Evolutionary conservation across 2,329 filamentous ascomycete species (phyloP), one percentile per base, ranked within the genome.

Genomic region (Lasiodiplodia gonubiensis): DNA sequence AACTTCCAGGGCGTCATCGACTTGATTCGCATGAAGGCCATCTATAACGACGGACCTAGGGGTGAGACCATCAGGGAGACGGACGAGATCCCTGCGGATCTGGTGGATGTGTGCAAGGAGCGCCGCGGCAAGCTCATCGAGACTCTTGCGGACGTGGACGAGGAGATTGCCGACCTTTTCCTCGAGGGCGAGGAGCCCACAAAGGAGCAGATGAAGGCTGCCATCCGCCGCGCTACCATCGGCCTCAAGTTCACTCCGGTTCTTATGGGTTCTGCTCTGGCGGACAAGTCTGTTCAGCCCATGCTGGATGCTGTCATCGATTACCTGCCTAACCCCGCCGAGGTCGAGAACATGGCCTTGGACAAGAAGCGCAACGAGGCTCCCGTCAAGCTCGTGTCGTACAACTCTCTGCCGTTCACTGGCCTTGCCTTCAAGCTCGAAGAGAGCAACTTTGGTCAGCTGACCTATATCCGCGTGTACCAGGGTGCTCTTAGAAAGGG

Each of bases 381-480:
- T 59, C 86, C 89, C 2, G 94, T 97, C 69, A 91, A 94, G 78
- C 88, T 99, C 67, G 89, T 97, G 21, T 93, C 94, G 1, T 97
- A 98, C 84, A 95, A 96, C 81, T 91, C 92, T 25, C 85, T 97
- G 27, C 95, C 95, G 0, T 97, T 98, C 75, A 93, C 97, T 67
- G 95, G 95, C 60, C 86, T 99, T 70, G 95, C 95, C 11, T 99
- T 99, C 86, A 99, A 99, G 86, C 89, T 99, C 25, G 95, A 99
- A 85, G 95, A 99, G 82, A 97, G 94, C 82, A 97, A 97, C 79
- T 99, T 97, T 75, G 95, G 95, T 52, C 95, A 99, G 81, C 87
- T 99, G 76, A 99, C 95, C 66, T 99, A 99, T 79, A 96, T 99
- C 70, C 93, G 95, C 73, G 95, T 99, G 68, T 99, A 99, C 83